These are phyloP conservation scores for Peronospora belbahrii DNA, from an alignment of 352 stramenopile species.

Conservation along the genomic window DNA sequence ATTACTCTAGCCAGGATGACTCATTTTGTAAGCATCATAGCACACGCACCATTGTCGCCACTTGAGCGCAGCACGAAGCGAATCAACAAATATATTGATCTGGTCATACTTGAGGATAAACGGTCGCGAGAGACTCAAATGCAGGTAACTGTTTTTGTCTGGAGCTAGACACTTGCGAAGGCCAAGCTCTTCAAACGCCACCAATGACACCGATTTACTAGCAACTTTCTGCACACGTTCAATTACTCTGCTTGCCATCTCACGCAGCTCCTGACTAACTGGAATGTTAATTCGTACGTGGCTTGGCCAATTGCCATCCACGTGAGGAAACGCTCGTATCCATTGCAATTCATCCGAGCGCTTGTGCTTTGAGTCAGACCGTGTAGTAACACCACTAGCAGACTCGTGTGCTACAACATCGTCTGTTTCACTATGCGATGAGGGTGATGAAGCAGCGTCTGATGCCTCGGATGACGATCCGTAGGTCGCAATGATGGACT, in stretches of 20 bases:
- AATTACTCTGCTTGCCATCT: slow-evolving; percentile 24
- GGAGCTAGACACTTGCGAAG: slow-evolving; percentile 2
- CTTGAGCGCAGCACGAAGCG: slow-evolving; percentile 57
- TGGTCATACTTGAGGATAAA: slow-evolving; percentile 66
- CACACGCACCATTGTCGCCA: slow-evolving; percentile 51
- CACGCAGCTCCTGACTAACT: slow-evolving; percentile 18
- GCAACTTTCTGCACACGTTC: slow-evolving; percentile 25
- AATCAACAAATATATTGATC: slow-evolving; percentile 61
- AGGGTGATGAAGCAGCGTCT: slow-evolving; percentile 4
- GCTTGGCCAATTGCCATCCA: slow-evolving; percentile 79
- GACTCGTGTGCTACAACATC: neutral
- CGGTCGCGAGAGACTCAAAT: slow-evolving; percentile 72
- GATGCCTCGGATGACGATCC: slow-evolving; percentile 26
- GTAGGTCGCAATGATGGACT: slow-evolving; percentile 34
- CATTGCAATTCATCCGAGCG: slow-evolving; percentile 31
- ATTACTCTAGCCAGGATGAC: neutral
- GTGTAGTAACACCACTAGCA: neutral
- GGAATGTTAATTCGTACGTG: slow-evolving; percentile 53
- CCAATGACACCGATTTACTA: slow-evolving; percentile 19
- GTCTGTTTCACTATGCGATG: slow-evolving; percentile 19
- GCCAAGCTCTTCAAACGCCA: slow-evolving; percentile 27
- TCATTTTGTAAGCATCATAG: neutral
- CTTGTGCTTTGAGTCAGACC: slow-evolving; percentile 35
- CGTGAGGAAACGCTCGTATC: slow-evolving; percentile 61
- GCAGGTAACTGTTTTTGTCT: slow-evolving; percentile 17